Conservation (phyloP, 2,329 filamentous ascomycete species). For the Hypoxylon sp. region DNA sequence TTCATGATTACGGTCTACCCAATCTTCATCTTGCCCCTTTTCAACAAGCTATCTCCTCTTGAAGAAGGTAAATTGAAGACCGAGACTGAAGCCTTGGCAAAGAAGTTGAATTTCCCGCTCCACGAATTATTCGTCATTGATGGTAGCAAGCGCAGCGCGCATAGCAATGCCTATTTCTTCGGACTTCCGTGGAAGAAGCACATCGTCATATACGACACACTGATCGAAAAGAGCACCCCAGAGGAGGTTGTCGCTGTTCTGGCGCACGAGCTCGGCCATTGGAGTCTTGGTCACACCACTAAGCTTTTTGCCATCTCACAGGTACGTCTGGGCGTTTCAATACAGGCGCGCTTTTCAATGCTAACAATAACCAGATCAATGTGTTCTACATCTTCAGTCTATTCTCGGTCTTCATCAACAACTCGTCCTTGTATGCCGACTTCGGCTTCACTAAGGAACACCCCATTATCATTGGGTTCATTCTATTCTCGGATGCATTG, state of each 20-base stretch:
- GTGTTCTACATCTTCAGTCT: slow-evolving; percentile 97
- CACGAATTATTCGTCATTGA: slow-evolving; percentile 95
- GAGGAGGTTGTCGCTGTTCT: slow-evolving; percentile 95
- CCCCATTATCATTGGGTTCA: slow-evolving; percentile 96
- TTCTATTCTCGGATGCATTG: slow-evolving; percentile 97
- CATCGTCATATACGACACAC: slow-evolving; percentile 98
- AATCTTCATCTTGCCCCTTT: slow-evolving; percentile 91
- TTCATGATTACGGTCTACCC: slow-evolving; percentile 98
- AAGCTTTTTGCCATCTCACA: slow-evolving; percentile 89
- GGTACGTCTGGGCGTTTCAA: slow-evolving; percentile 62
- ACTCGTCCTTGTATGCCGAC: slow-evolving; percentile 87
- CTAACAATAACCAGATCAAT: slow-evolving; percentile 75
- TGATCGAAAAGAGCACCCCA: slow-evolving; percentile 94
- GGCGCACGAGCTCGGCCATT: slow-evolving; percentile 96
- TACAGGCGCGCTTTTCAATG: not conserved
- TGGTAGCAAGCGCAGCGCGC: slow-evolving; percentile 87
- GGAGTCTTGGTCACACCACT: slow-evolving; percentile 95
- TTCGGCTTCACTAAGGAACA: slow-evolving; percentile 89
- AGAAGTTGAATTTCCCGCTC: slow-evolving; percentile 89
- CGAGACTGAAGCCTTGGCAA: slow-evolving; percentile 86
- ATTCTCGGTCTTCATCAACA: slow-evolving; percentile 98
- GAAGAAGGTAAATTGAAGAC: slow-evolving; percentile 90
- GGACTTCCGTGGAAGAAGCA: slow-evolving; percentile 99
- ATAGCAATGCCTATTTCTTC: slow-evolving; percentile 96
- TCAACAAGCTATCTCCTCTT: slow-evolving; percentile 97